Base-by-base conservation (phyloP, 495 filamentous ascomycete genomes). In the Staphylotrichum tortipilum region DNA sequence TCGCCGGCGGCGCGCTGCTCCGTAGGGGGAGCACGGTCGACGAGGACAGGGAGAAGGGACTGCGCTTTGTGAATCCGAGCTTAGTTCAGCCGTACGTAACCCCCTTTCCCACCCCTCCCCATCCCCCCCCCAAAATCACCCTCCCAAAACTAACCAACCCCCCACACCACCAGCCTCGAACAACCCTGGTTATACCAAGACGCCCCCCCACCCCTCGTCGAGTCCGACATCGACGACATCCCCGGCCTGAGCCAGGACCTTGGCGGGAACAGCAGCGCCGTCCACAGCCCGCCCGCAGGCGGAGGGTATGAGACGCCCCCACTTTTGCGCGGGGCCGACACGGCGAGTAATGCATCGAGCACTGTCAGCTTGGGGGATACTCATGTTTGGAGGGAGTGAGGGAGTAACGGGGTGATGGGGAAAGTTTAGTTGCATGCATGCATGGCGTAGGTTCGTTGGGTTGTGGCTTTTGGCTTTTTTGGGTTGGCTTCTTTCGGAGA, bases 1-100 rank as follows among this genome's bases (percentile, higher is more conserved):
- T n/a, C 18, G 53, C 22, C 29, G 55, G 30, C 33, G 60, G 19
- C 55, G 63, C 31, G 57, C 31, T 66, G 24, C 18, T 62, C 23
- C 59, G 72, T 52, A 59, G 69, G 17, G 60, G 64, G 34, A 78
- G 76, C 39, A 77, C 71, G 4, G 55, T 86, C 19, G 86, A 89
- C 56, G 84, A 88, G 61, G 70, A 77, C 44, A 64, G 78, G 46
- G 84, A 89, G 60, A 77, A 74, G 51, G 83, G 80, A 0, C 33
- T 78, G 55, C 70, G 70, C 33, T 92, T 85, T 66, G 70, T 88
- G 28, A 91, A 90, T 56, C 87, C 87, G 24, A 88, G 73, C 58
- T 60, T 92, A n/a, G 68, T 85, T 3, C 59, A 65, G 18, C 83
- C 84, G 69, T 80, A 73, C 66, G 82, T 68, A 65, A 21, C 26